These are phyloP conservation scores for Telfairia occidentalis DNA, from an alignment of 331 rosid genomes.

Conservation along the genomic window DNA sequence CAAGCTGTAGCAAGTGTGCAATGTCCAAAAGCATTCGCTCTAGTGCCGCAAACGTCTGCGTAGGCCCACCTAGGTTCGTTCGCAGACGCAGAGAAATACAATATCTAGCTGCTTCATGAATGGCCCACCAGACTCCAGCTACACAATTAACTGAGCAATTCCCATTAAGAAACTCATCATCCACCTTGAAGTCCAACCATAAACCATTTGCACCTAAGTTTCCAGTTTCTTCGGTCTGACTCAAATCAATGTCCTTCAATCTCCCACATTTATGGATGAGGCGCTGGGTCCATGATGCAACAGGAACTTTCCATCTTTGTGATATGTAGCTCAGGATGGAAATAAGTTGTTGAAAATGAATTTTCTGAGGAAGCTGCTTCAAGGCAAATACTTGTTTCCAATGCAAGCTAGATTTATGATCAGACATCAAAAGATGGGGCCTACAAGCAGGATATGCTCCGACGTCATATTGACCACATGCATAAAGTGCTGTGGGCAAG, in stretches of 20 bases:
- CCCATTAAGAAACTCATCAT: constrained; percentile 57
- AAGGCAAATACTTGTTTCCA: constrained; percentile 85
- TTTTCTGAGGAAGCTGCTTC: constrained; percentile 70
- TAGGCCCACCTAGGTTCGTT: constrained; percentile 95
- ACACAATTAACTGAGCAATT: constrained; percentile 63
- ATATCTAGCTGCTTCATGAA: constrained; percentile 88
- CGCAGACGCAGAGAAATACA: constrained; percentile 77
- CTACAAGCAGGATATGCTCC: constrained; percentile 33
- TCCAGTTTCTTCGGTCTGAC: constrained; percentile 66
- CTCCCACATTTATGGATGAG: constrained; percentile 63
- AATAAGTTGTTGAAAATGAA: constrained; percentile 79
- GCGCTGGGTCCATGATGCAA: constrained; percentile 92
- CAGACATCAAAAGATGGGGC: constrained; percentile 31
- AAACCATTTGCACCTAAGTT: constrained; percentile 31
- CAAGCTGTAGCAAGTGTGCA: constrained; percentile 79
- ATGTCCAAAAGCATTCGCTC: constrained; percentile 91
- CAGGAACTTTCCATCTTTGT: constrained; percentile 92
- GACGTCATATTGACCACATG: constrained; percentile 60
- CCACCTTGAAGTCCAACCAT: constrained; percentile 68
- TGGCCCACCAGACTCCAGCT: constrained; percentile 97
- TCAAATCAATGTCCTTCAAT: constrained; percentile 42
- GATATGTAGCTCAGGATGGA: constrained; percentile 85
- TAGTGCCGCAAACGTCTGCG: constrained; percentile 90
- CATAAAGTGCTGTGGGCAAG: constrained; percentile 66
- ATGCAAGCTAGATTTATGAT: constrained; percentile 51